phyloP scores from a whole-genome alignment of 768 basidiomycete genomes.

The Glaciozyma martinii region DNA sequence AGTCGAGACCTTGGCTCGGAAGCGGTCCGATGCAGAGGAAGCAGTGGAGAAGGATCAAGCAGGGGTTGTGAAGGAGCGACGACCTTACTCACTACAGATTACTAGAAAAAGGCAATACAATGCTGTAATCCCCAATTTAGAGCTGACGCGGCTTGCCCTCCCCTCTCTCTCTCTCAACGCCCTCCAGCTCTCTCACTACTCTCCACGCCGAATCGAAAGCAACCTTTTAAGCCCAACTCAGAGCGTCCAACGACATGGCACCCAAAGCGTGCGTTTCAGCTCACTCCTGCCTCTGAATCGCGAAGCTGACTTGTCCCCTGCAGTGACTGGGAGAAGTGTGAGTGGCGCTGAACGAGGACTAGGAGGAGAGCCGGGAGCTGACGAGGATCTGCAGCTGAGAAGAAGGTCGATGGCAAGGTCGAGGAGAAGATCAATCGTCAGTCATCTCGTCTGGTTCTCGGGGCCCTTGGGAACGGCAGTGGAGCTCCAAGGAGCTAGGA shows the following conservation, averaged over 20 bases:
- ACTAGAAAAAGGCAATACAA: too few relatives aligned
- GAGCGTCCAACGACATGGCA: slow-evolving; percentile 53
- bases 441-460: neutral
- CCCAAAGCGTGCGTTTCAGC: slow-evolving; percentile 71
- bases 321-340: slow-evolving; percentile 99
- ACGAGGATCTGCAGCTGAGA: slow-evolving; percentile 53
- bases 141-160: too few relatives aligned
- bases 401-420: slow-evolving; percentile 74
- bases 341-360: slow-evolving; percentile 13
- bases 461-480: slow-evolving; percentile 2
- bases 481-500: slow-evolving; percentile 1
- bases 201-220: too few relatives aligned
- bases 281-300: neutral
- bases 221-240: neutral
- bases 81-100: too few relatives aligned
- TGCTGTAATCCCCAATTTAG: too few relatives aligned
- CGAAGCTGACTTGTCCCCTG: neutral
- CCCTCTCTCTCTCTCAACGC: too few relatives aligned
- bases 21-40: too few relatives aligned
- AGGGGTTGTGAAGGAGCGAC: too few relatives aligned
- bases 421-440: slow-evolving; percentile 72
- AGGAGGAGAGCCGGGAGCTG: slow-evolving; percentile 1
- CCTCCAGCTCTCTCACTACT: too few relatives aligned
- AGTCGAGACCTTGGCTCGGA: too few relatives aligned
- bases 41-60: too few relatives aligned